A percentile compares a stretch with the other conserved stretches of the same genome.
These are phyloP conservation scores for Serpula lacrymans DNA, from an alignment of 768 basidiomycete genomes.

Conservation along the genomic window DNA sequence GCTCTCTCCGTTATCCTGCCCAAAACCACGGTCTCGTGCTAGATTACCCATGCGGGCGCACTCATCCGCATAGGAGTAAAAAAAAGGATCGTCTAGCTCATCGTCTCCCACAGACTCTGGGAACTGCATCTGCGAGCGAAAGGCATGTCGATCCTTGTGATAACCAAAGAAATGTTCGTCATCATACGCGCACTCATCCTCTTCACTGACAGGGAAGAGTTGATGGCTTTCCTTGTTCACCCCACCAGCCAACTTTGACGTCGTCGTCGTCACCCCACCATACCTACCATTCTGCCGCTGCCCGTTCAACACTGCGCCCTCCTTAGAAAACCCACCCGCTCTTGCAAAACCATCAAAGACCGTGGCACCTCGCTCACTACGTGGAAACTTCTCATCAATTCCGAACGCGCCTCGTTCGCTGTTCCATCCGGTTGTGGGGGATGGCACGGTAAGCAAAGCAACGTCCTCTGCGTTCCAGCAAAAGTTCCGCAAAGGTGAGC, in stretches of 20 bases:
- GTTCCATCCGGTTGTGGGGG: slow-evolving; percentile 8
- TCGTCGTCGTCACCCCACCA: too few species aligned
- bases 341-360: slow-evolving; percentile 16
- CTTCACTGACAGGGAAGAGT: slow-evolving; percentile 43
- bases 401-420: slow-evolving; percentile 16
- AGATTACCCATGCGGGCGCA: too few species aligned
- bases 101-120: slow-evolving; percentile 4
- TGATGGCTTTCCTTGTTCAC: too few species aligned
- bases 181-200: slow-evolving; percentile 16
- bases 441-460: slow-evolving; percentile 19
- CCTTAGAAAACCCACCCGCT: slow-evolving; percentile 28
- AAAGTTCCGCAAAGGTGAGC: slow-evolving; percentile 46
- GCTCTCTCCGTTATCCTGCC: too few species aligned
- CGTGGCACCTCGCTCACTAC: slow-evolving; percentile 11
- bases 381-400: slow-evolving; percentile 11
- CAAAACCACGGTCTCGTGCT: too few species aligned
- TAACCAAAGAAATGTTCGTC: slow-evolving; percentile 16
- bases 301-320: slow-evolving; percentile 11
- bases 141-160: slow-evolving; percentile 11
- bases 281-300: too few species aligned
- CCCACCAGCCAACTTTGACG: slow-evolving; percentile 7
- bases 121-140: background rate
- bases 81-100: slow-evolving; percentile 22
- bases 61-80: slow-evolving; percentile 15
- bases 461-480: slow-evolving; percentile 39